These are phyloP conservation scores for Mallotus japonicus DNA, from an alignment of 441 rosid genomes.

Conservation along the genomic window DNA sequence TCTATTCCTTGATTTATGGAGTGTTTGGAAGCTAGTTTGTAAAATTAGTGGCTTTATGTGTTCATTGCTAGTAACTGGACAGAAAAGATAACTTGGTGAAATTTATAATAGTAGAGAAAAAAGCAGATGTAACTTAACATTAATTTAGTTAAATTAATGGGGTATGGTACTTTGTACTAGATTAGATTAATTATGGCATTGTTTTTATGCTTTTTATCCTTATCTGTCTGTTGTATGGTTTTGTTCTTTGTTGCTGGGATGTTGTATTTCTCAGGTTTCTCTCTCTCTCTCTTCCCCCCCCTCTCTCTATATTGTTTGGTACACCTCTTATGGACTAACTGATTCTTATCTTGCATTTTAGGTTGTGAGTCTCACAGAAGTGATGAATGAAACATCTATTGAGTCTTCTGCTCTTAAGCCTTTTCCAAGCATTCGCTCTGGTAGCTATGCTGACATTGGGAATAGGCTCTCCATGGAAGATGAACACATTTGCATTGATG, in stretches of 20 bases:
- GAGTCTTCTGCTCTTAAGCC: slow-evolving; percentile 35
- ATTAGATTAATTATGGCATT: not conserved
- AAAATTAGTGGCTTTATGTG: not conserved
- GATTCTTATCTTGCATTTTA: slow-evolving; percentile 17
- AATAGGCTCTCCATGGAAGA: slow-evolving; percentile 76
- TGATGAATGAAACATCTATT: slow-evolving; percentile 27
- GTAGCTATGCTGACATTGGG: slow-evolving; percentile 76
- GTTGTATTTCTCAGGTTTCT: not conserved
- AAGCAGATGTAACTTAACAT: not conserved
- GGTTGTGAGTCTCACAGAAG: slow-evolving; percentile 43
- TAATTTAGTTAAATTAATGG: not conserved
- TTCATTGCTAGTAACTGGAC: not conserved
- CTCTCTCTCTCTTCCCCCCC: not conserved
- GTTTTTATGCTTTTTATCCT: not conserved
- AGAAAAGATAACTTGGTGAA: not conserved
- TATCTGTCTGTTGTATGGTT: not conserved
- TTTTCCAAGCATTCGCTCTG: slow-evolving; percentile 69
- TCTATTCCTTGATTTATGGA: not conserved
- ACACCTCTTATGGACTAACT: slow-evolving; percentile 13
- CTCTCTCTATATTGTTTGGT: not conserved
- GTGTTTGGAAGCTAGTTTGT: not conserved
- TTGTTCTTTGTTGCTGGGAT: not conserved
- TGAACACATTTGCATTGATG: slow-evolving; percentile 77
- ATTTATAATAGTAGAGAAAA: not conserved
- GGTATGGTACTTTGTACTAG: not conserved